Conservation (phyloP, 2,329 filamentous ascomycete genomes). For the Ophiostoma tasmaniense region DNA sequence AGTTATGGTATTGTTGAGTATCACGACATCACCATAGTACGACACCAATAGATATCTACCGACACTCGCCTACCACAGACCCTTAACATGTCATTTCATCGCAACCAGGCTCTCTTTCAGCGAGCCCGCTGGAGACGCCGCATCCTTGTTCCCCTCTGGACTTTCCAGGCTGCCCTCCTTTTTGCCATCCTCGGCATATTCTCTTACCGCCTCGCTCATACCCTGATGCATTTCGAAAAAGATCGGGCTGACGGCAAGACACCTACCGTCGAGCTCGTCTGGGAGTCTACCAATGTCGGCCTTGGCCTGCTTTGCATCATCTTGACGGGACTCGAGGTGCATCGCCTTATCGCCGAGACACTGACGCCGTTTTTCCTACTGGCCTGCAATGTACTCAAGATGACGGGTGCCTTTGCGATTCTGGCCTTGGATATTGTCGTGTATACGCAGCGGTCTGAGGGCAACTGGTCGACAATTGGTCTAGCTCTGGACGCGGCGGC, state of each 20-base stretch:
- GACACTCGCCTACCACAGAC: background rate
- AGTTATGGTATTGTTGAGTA: background rate
- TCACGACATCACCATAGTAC: background rate
- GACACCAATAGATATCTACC: background rate
- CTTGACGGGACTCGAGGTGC: constrained; percentile 36
- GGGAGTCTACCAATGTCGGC: constrained; percentile 45
- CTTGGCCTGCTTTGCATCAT: constrained; percentile 40
- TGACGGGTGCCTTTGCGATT: constrained; percentile 38
- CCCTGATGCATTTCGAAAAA: constrained; percentile 36
- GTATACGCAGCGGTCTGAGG: constrained; percentile 38
- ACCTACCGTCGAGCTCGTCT: constrained; percentile 42
- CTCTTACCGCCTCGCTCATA: constrained; percentile 43
- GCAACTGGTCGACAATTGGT: constrained; percentile 40
- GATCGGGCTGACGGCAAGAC: constrained; percentile 32
- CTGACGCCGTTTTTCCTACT: constrained; percentile 48
- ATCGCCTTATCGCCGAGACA: constrained; percentile 36
- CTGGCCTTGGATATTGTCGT: constrained; percentile 45
- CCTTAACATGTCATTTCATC: constrained; percentile 27
- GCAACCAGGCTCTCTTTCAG: constrained; percentile 44
- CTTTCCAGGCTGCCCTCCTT: constrained; percentile 38
- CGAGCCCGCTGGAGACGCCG: constrained; percentile 43
- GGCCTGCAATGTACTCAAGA: constrained; percentile 42
- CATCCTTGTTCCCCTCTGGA: constrained; percentile 44
- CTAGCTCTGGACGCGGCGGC: constrained; percentile 41
- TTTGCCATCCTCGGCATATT: constrained; percentile 44